Conservation (phyloP, 139 green algal genomes). For the Dunaliella primolecta region DNA sequence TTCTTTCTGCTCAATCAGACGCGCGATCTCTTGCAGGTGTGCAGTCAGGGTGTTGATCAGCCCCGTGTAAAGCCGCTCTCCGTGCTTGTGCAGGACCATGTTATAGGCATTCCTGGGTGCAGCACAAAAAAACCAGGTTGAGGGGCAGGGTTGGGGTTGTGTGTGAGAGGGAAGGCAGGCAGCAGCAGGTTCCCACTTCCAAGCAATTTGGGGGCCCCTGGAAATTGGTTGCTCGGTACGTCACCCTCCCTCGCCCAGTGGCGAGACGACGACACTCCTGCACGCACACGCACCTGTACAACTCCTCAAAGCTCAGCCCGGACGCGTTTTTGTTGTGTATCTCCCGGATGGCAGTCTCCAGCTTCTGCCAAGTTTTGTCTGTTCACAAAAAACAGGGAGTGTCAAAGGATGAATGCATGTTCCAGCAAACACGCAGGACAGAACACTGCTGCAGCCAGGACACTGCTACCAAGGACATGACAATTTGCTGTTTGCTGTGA, state of each 20-base stretch:
- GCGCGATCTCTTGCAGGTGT: constrained; percentile 74
- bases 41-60: constrained; percentile 69
- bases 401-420: not conserved
- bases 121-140: too few relatives aligned
- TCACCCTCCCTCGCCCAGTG: too few relatives aligned
- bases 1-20: constrained; percentile 64
- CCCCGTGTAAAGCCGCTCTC: constrained; percentile 87
- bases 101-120: constrained; percentile 94
- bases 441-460: too few relatives aligned
- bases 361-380: constrained; percentile 94
- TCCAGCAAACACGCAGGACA: not conserved
- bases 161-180: too few relatives aligned
- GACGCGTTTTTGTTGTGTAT: constrained; percentile 97
- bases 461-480: too few relatives aligned
- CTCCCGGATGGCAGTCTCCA: constrained; percentile 92
- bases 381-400: constrained; percentile 17
- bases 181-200: too few relatives aligned
- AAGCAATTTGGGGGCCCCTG: too few relatives aligned
- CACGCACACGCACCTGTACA: constrained; percentile 78
- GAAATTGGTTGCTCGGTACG: too few relatives aligned
- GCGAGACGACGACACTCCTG: too few relatives aligned
- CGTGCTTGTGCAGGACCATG: constrained; percentile 98
- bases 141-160: too few relatives aligned
- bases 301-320: constrained; percentile 95
- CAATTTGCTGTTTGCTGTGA: too few relatives aligned